Evolutionary conservation across 1,139 yeast species (phyloP).

Genomic region (Sugiyamaella grinbergsii): DNA sequence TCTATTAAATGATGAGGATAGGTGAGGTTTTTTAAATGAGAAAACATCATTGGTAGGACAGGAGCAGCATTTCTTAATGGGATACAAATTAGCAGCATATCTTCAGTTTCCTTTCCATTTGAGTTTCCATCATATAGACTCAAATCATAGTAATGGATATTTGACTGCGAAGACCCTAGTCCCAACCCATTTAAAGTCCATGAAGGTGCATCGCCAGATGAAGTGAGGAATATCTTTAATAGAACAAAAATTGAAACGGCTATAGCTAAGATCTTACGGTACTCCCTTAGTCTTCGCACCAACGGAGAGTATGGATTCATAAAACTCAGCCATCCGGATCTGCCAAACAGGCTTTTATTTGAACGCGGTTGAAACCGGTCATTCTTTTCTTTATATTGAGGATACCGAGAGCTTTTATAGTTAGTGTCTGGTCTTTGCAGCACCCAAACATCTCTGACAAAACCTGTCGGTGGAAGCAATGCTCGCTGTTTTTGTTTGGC

Average conservation of each 20-base stretch:
- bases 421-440: background rate
- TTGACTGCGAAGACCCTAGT: background rate
- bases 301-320: slow-evolving; percentile 11
- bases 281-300: background rate
- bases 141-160: slow-evolving; percentile 51
- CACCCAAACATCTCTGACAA: background rate
- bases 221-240: slow-evolving; percentile 2
- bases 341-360: background rate
- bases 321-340: slow-evolving; percentile 1
- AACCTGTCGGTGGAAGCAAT: background rate
- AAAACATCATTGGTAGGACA: slow-evolving; percentile 66
- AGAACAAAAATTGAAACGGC: slow-evolving; percentile 8
- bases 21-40: slow-evolving; percentile 58
- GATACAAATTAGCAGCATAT: slow-evolving; percentile 62
- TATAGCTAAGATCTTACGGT: slow-evolving; percentile 6
- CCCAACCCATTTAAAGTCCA: slow-evolving; percentile 2
- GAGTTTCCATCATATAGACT: slow-evolving; percentile 49
- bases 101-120: slow-evolving; percentile 58
- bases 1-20: slow-evolving; percentile 70
- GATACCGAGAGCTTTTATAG: background rate
- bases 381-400: slow-evolving; percentile 11
- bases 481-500: background rate
- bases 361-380: slow-evolving; percentile 15
- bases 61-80: slow-evolving; percentile 72
- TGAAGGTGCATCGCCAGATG: background rate